Evolutionary conservation across 1,139 yeast species (phyloP).

Genomic region (Blastobotrys ciferrii): DNA sequence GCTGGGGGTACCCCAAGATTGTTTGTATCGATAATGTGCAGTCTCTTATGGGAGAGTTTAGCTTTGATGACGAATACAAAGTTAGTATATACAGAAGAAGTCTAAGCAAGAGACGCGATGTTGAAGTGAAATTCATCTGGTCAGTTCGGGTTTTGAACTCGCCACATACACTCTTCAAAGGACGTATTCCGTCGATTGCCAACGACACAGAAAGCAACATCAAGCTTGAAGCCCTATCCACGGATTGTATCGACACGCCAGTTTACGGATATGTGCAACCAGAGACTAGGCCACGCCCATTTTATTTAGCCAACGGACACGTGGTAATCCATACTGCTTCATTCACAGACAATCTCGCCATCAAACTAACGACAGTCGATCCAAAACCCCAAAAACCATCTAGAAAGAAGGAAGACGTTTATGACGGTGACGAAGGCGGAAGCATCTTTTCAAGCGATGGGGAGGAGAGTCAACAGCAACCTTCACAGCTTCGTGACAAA

Average conservation of each 20-base stretch:
- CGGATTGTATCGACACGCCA: not conserved
- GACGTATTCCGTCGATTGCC: constrained; percentile 5
- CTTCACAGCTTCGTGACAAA: not conserved
- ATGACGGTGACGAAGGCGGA: not conserved
- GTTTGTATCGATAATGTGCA: not conserved
- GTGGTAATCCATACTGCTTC: not conserved
- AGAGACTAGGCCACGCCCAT: constrained; percentile 1
- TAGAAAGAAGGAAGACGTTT: not conserved
- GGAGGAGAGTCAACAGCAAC: not conserved
- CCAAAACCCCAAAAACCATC: not conserved
- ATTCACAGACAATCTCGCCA: not conserved
- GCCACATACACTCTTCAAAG: constrained; percentile 7
- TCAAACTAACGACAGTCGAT: not conserved
- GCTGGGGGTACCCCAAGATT: constrained; percentile 3
- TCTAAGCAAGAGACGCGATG: constrained; percentile 10
- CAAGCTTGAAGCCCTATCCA: not conserved
- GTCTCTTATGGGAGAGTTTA: not conserved
- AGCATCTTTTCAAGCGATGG: not conserved
- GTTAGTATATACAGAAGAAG: constrained; percentile 9
- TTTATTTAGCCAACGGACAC: not conserved
- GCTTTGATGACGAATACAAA: not conserved
- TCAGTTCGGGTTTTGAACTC: not conserved
- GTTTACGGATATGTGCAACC: constrained; percentile 4
- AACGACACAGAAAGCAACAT: constrained; percentile 6
- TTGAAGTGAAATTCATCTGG: constrained; percentile 13